Conservation (phyloP, 208 protist genomes). For the Leishmania braziliensis region DNA sequence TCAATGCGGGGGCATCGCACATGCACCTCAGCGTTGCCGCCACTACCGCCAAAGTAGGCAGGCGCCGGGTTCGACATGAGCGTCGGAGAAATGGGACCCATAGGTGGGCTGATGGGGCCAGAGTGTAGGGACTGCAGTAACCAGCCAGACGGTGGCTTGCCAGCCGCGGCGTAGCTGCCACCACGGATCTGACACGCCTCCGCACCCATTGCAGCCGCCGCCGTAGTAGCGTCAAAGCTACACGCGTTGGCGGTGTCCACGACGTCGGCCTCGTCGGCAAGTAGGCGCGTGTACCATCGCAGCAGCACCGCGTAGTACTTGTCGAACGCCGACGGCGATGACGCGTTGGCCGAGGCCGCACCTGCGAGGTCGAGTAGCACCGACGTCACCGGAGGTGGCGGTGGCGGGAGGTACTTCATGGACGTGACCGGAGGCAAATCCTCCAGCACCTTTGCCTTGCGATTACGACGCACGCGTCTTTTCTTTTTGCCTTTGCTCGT, state of each 20-base stretch:
- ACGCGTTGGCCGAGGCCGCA: background rate
- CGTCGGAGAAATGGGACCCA: background rate
- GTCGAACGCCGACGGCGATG: background rate
- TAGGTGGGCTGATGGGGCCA: background rate
- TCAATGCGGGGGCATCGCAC: constrained; percentile 37
- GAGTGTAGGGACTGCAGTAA: background rate
- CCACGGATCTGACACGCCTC: background rate
- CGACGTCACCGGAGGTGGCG: constrained; percentile 8
- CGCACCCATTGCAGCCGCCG: background rate
- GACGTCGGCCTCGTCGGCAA: constrained; percentile 47
- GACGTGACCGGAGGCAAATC: constrained; percentile 19
- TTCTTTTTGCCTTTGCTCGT: constrained; percentile 23
- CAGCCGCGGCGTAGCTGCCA: too few relatives aligned
- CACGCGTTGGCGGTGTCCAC: constrained; percentile 13
- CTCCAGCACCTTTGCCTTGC: constrained; percentile 32
- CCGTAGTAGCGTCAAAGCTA: background rate
- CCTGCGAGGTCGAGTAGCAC: background rate
- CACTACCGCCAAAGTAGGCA: background rate
- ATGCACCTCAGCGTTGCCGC: constrained; percentile 22
- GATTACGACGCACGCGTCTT: constrained; percentile 29
- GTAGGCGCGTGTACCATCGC: constrained; percentile 58
- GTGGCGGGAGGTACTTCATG: constrained; percentile 33
- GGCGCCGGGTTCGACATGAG: too few relatives aligned
- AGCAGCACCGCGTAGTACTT: constrained; percentile 30
- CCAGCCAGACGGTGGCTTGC: background rate